Conservation (phyloP, 1,284 basidiomycete genomes). For the Pyrrhoderma lamaoense region DNA sequence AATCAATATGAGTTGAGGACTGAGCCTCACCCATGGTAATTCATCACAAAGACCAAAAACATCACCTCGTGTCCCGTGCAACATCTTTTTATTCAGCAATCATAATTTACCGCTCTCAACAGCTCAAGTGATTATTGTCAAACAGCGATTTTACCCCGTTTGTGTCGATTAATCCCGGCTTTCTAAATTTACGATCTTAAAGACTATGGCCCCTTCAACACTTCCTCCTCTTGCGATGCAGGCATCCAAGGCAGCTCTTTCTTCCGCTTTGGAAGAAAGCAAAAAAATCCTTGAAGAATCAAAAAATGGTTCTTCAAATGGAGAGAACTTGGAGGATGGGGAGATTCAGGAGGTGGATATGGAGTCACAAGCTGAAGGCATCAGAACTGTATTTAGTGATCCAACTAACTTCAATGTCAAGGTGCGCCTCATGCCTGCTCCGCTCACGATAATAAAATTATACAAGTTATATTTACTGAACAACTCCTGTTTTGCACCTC, state of each 20-base stretch:
- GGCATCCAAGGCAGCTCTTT: constrained; percentile 68
- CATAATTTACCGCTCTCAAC: too few relatives aligned
- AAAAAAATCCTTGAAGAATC: constrained; percentile 28
- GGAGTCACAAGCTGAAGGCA: constrained; percentile 72
- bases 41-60: too few relatives aligned
- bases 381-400: constrained; percentile 87
- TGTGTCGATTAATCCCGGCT: too few relatives aligned
- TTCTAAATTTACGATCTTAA: too few relatives aligned
- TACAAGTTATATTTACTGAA: constrained; percentile 4
- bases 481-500: constrained; percentile 14
- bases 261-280: constrained; percentile 57
- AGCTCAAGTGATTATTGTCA: too few relatives aligned
- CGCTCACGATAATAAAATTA: not conserved
- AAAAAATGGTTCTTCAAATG: constrained; percentile 8
- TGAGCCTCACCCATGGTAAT: too few relatives aligned
- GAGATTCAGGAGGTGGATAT: constrained; percentile 77
- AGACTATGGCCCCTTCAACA: constrained; percentile 23
- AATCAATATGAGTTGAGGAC: too few relatives aligned
- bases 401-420: constrained; percentile 89
- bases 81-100: too few relatives aligned
- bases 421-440: constrained; percentile 35
- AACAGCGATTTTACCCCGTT: too few relatives aligned
- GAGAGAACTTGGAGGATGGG: constrained; percentile 45
- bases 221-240: constrained; percentile 58
- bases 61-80: too few relatives aligned